Evolutionary conservation across 2,329 filamentous ascomycete genomes (phyloP).

Genomic region (Paramyrothecium roridum): DNA sequence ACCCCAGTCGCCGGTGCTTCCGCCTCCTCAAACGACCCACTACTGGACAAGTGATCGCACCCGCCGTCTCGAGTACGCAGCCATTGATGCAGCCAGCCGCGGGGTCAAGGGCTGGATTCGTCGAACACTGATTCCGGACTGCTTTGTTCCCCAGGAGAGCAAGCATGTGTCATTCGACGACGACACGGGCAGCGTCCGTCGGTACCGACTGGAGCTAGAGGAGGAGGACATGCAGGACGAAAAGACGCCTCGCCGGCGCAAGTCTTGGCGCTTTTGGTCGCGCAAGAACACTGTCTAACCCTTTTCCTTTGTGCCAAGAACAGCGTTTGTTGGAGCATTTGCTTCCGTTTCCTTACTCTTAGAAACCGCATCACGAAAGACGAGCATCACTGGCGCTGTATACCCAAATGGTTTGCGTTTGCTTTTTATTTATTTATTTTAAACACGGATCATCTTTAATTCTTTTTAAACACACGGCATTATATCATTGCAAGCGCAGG

Average conservation of each 20-base stretch:
- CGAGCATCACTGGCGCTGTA: conserved; percentile 32
- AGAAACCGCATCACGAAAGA: conserved; percentile 15
- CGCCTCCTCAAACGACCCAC: conserved; percentile 58
- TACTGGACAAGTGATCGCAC: conserved; percentile 67
- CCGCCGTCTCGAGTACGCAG: conserved; percentile 61
- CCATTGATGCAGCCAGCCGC: conserved; percentile 59
- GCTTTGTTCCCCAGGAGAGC: conserved; percentile 49
- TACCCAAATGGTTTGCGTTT: conserved; percentile 20
- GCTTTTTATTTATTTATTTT: too few relatives aligned
- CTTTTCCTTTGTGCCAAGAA: conserved; percentile 1
- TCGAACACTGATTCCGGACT: conserved; percentile 56
- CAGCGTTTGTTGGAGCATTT: background rate
- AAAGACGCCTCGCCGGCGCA: conserved; percentile 13
- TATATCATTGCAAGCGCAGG: conserved; percentile 10
- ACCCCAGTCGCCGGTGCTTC: conserved; percentile 26
- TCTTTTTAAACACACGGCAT: conserved; percentile 3
- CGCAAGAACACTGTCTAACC: conserved; percentile 17
- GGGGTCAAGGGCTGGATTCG: conserved; percentile 60
- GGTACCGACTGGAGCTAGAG: conserved; percentile 59
- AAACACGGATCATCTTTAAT: background rate
- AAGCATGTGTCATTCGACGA: conserved; percentile 56
- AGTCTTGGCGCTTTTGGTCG: conserved; percentile 24
- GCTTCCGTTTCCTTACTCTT: conserved; percentile 3
- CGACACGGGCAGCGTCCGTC: conserved; percentile 59
- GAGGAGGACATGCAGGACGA: conserved; percentile 31